Base-by-base conservation (phyloP, 2,329 filamentous ascomycete genomes). In the Phaeoacremonium minimum region DNA sequence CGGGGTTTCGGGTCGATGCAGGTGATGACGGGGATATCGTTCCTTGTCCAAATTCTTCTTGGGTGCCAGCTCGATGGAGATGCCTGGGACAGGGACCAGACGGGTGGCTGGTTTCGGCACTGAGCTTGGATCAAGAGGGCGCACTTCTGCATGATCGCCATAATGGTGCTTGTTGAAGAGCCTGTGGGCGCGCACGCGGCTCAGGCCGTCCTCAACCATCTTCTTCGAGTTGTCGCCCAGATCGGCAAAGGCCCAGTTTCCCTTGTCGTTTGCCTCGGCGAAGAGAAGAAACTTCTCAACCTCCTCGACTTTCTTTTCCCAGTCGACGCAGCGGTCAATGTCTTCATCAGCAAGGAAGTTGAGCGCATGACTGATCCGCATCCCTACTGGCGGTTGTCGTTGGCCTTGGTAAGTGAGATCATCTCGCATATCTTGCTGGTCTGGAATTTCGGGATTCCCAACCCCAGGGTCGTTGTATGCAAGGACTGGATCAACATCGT, bases 291-390 rank as follows among this genome's bases (percentile, higher is more conserved):
- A 73, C 17, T 57, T 47, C 14, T 48, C 46, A 11, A 69, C 49
- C 37, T 60, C 61, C 15, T 42, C 48, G 7, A 63, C 50, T 34
- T 64, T 62, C 9, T 42, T 32, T 2, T 59, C 46, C 60, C 70
- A 75, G 30, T 56, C 44, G 2, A 56, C 30, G 38, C 60, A 63
- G 13, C 66, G 60, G 38, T 67, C 60, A 6, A 53, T 46, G 43
- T 77, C 69, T 42, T 71, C 64, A 18, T 74, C 69, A 4, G 61
- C 49, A 15, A 79, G 64, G 42, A 73, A 78, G 43, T 64, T 66
- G 28, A 50, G 43, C n/a, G 53, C 39, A 26, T 57, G 51, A 28
- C 48, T 19, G 18, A 67, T 51, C 4, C 57, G 56, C 18, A 47
- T 38, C 19, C 50, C 52, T 6, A 60, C 36, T 2, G 56, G 52